phyloP scores from a whole-genome alignment of 768 basidiomycete species.

The Mycena filopes region DNA sequence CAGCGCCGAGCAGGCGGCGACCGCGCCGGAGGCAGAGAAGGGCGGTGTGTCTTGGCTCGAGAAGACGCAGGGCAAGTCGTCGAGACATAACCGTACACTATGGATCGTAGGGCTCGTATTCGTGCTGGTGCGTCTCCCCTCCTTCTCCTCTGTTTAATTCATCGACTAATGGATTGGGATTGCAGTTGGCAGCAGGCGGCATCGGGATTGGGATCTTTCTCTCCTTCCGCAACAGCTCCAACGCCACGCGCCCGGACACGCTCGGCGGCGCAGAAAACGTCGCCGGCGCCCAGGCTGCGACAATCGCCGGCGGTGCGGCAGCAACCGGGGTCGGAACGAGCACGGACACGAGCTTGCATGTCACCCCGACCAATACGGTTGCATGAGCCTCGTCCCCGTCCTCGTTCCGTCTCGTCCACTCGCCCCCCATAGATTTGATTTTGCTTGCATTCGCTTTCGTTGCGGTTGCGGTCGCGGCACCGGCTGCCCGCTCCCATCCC shows the following conservation, averaged over 20 bases:
- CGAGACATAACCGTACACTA: slow-evolving; percentile 9
- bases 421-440: too few species aligned
- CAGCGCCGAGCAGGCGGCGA: slow-evolving; percentile 11
- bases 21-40: slow-evolving; percentile 23
- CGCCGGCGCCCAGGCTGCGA: background rate
- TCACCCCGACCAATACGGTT: slow-evolving; percentile 72
- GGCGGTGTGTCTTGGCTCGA: slow-evolving; percentile 32
- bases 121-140: slow-evolving; percentile 19
- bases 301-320: background rate
- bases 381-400: slow-evolving; percentile 30
- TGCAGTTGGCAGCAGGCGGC: slow-evolving; percentile 29
- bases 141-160: background rate
- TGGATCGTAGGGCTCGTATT: slow-evolving; percentile 29
- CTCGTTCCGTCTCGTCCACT: too few species aligned
- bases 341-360: slow-evolving; percentile 49
- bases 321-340: background rate
- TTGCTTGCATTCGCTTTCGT: too few species aligned
- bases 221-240: slow-evolving; percentile 23
- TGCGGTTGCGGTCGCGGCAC: too few species aligned
- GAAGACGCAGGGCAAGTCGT: slow-evolving; percentile 28
- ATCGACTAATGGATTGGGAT: background rate
- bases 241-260: slow-evolving; percentile 9
- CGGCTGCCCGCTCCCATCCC: too few species aligned
- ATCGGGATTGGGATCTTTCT: slow-evolving; percentile 28
- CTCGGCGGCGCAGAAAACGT: slow-evolving; percentile 23